Conservation (phyloP, 2,329 filamentous ascomycete species). For the Chaetomiaceae sp. region DNA sequence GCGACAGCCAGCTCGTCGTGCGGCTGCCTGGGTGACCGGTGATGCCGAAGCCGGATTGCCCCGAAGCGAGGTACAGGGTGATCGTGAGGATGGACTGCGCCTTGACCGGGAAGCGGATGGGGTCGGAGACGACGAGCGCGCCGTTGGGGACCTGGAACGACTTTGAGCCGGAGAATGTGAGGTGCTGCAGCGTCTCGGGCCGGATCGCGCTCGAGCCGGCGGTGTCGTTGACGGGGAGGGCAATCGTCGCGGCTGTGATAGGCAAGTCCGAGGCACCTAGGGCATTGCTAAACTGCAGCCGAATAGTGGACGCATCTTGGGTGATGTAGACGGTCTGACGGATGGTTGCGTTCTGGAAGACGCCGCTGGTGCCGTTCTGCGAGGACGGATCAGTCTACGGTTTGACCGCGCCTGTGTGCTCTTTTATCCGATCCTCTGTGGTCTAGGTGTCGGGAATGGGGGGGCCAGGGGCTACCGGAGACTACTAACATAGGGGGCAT, state of each 20-base stretch:
- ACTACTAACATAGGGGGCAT: conserved; percentile 45
- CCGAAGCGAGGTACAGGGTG: conserved; percentile 51
- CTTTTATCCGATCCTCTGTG: background rate
- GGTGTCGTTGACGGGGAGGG: conserved; percentile 44
- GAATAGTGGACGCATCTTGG: conserved; percentile 45
- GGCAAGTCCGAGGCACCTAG: conserved; percentile 53
- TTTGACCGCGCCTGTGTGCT: background rate
- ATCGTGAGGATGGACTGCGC: conserved; percentile 46
- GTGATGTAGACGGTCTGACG: conserved; percentile 56
- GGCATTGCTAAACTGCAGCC: conserved; percentile 55
- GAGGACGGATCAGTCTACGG: conserved; percentile 12
- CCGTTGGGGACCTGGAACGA: conserved; percentile 48
- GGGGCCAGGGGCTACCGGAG: background rate
- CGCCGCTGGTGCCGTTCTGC: conserved; percentile 46
- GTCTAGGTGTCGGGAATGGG: background rate
- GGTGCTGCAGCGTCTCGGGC: conserved; percentile 38
- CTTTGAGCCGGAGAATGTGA: conserved; percentile 50
- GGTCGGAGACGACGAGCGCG: conserved; percentile 53
- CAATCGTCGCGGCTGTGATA: conserved; percentile 51
- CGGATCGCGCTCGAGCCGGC: conserved; percentile 46
- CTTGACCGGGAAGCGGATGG: conserved; percentile 45
- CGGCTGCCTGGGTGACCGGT: conserved; percentile 57
- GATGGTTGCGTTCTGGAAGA: conserved; percentile 54
- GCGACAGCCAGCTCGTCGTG: conserved; percentile 48
- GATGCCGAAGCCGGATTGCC: conserved; percentile 48